These are phyloP conservation scores for Spatholobus suberectus DNA, from an alignment of 306 rosid genomes.

Conservation along the genomic window DNA sequence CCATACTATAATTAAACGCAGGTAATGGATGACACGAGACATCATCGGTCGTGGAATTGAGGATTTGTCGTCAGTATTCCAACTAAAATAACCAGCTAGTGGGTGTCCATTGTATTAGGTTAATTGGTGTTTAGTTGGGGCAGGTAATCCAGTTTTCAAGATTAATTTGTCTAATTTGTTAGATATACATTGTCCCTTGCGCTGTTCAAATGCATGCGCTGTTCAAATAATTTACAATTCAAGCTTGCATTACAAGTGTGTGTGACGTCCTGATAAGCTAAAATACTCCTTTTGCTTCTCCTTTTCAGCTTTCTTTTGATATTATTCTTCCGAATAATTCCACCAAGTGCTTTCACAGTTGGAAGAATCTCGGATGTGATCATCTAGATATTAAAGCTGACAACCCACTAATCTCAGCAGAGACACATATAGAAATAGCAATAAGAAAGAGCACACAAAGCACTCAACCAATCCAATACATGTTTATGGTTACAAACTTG, in stretches of 20 bases:
- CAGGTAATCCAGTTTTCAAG: conserved; percentile 52
- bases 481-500: conserved; percentile 28
- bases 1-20: conserved; percentile 19
- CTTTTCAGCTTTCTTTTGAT: conserved; percentile 22
- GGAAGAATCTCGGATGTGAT: conserved; percentile 43
- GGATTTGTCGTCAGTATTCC: conserved; percentile 11
- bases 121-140: conserved; percentile 64
- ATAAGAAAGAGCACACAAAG: conserved; percentile 29
- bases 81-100: conserved; percentile 36
- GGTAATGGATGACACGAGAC: conserved; percentile 46
- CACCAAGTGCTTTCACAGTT: conserved; percentile 43
- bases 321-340: conserved; percentile 27
- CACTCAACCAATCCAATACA: conserved; percentile 19
- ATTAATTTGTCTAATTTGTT: neutral
- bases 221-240: neutral
- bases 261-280: conserved; percentile 8
- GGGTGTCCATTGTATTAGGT: conserved; percentile 54
- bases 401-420: conserved; percentile 40
- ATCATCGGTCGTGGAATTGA: conserved; percentile 48
- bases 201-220: conserved; percentile 8
- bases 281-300: conserved; percentile 1
- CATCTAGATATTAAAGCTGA: conserved; percentile 35
- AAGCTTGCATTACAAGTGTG: conserved; percentile 20
- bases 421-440: neutral
- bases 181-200: neutral